These are phyloP conservation scores for Apiotrichum akiyoshidainum DNA, from an alignment of 1,284 basidiomycete species.

Conservation along the genomic window DNA sequence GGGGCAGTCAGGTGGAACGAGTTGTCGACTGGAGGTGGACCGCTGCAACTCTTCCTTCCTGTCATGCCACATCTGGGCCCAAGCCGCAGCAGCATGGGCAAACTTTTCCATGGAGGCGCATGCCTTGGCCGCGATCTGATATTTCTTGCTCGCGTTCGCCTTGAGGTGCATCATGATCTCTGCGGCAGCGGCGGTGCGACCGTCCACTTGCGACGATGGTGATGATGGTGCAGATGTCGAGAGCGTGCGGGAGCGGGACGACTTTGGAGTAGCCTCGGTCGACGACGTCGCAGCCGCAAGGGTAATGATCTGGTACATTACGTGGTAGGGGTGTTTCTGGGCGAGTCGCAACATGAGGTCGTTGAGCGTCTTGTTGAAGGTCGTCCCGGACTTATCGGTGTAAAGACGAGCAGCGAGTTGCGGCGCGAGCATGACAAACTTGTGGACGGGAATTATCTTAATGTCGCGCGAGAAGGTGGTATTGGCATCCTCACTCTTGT, in stretches of 20 bases:
- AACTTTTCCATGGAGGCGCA: conserved; percentile 64
- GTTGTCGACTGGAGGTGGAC: not conserved
- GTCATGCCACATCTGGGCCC: conserved; percentile 52
- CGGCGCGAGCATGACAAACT: conserved; percentile 85
- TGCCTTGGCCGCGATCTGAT: conserved; percentile 54
- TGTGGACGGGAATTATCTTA: conserved; percentile 70
- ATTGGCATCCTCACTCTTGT: conserved; percentile 58
- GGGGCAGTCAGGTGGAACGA: no score
- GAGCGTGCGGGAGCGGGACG: no score
- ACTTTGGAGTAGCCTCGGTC: no score
- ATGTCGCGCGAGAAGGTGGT: conserved; percentile 52
- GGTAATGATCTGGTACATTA: conserved; percentile 83
- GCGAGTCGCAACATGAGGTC: conserved; percentile 71
- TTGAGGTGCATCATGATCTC: conserved; percentile 68
- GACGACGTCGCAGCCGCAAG: conserved; percentile 31
- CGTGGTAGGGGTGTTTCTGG: conserved; percentile 89
- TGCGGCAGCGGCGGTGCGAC: conserved; percentile 65
- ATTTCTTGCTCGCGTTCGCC: conserved; percentile 61
- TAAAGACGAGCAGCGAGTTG: conserved; percentile 86
- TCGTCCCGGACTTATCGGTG: conserved; percentile 47
- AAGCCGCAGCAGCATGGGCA: conserved; percentile 71
- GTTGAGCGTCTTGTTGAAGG: conserved; percentile 65
- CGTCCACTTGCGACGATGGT: conserved; percentile 26
- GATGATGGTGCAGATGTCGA: not conserved
- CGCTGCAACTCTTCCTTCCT: conserved; percentile 8